Evolutionary conservation across 148 eudicot genomes (phyloP), one percentile per base, ranked within the genome.

Genomic region (Rhododendron griersonianum): DNA sequence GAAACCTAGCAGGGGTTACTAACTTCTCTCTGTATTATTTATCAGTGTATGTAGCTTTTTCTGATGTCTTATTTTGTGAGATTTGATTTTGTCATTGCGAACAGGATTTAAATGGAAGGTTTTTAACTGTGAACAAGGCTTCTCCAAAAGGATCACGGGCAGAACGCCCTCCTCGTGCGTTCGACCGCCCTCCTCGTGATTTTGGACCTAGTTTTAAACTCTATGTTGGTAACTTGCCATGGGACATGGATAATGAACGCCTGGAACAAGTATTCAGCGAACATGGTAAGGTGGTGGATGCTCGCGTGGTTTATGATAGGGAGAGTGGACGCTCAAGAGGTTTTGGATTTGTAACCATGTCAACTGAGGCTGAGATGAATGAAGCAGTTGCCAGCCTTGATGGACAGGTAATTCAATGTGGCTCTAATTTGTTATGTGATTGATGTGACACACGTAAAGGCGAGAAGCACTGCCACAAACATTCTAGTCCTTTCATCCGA

Each of bases 181-280:
- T 41, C 7, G 45, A 41, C 45, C 89, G 98, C 37, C 85, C 96
- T 8, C 92, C 76, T 30, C 39, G 39, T 71, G 73, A 65, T 67
- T 67, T 67, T 67, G 74, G 74, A 67, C 90, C 96, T 59, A 21
- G 90, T 47, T 90, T 78, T 89, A 93, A 93, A 88, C 67, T 93
- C 50, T 97, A 95, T 88, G 98, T 97, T 11, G 98, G 96, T 5
- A 97, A 97, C 89, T 91, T 97, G 86, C 95, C 99, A 53, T 95
- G 98, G 98, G 94, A 92, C 44, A 91, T 97, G 71, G 98, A 95
- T 88, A 88, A 87, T 83, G 82, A 81, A 35, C 89, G 98, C 59
- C 93, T 97, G 25, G 95, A 94, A 85, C 90, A 95, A 82, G 65
- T 94, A 48, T 95, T 95, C 87, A 93, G 96, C 47, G 94, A 94